Conservation (phyloP, 2,329 filamentous ascomycete species). For the Fusarium sublunatum region DNA sequence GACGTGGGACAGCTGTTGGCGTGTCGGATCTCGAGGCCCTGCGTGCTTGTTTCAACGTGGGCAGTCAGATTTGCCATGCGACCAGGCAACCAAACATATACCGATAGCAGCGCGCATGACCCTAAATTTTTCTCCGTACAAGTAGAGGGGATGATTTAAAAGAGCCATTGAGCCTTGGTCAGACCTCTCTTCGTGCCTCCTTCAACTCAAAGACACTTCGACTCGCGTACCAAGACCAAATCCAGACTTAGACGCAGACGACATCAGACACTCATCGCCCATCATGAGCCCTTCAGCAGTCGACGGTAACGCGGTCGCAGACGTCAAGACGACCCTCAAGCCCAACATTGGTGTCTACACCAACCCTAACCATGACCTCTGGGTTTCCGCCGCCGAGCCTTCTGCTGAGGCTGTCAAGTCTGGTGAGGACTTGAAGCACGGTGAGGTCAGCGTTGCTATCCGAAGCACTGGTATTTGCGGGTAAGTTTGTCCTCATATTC, state of each 20-base stretch:
- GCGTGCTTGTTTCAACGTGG: conserved; percentile 40
- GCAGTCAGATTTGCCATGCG: conserved; percentile 45
- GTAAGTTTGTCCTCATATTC: conserved; percentile 57
- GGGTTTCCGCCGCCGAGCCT: conserved; percentile 83
- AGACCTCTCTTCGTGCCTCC: conserved; percentile 28
- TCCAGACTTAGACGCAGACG: conserved; percentile 16
- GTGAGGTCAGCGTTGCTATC: conserved; percentile 88
- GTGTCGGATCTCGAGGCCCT: conserved; percentile 37
- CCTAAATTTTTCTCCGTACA: conserved; percentile 42
- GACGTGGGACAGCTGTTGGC: conserved; percentile 31
- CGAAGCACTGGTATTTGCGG: conserved; percentile 97
- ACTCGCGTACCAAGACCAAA: conserved; percentile 18
- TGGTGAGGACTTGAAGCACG: conserved; percentile 75
- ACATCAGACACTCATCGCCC: conserved; percentile 22
- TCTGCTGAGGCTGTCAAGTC: conserved; percentile 78
- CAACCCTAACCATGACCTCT: conserved; percentile 91
- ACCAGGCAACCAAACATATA: conserved; percentile 46
- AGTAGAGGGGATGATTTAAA: conserved; percentile 40
- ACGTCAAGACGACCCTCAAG: conserved; percentile 61
- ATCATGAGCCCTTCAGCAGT: conserved; percentile 53
- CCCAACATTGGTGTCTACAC: conserved; percentile 96
- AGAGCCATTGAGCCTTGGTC: conserved; percentile 35
- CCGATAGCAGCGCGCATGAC: conserved; percentile 46
- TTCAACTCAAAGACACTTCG: conserved; percentile 18
- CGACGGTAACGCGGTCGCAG: conserved; percentile 43